These are phyloP conservation scores for Hanseniaspora sp. DNA, from an alignment of 1,139 yeast species.

Conservation along the genomic window DNA sequence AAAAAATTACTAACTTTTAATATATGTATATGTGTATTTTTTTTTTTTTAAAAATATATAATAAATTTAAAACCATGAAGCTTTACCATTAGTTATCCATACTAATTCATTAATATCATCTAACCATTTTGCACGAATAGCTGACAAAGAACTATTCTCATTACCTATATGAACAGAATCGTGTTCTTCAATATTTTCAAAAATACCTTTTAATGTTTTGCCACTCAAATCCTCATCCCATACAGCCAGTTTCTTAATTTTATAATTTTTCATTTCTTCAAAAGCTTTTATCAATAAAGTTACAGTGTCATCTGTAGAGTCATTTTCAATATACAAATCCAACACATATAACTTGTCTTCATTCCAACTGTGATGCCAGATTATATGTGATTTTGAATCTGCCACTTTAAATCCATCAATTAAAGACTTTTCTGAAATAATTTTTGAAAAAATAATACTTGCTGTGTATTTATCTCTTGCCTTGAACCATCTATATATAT, in stretches of 20 bases:
- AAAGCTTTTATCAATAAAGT: conserved; percentile 22
- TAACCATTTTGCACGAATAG: conserved; percentile 26
- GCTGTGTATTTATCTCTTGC: conserved; percentile 34
- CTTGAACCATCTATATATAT: conserved; percentile 36
- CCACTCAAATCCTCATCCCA: conserved; percentile 29
- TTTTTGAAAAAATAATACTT: conserved; percentile 19
- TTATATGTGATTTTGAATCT: conserved; percentile 30
- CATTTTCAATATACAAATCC: conserved; percentile 21
- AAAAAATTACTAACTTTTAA: not conserved
- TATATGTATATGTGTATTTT: no score
- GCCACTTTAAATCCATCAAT: conserved; percentile 30
- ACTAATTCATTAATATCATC: conserved; percentile 19
- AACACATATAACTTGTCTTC: conserved; percentile 30
- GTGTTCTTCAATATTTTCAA: conserved; percentile 18
- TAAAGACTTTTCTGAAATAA: conserved; percentile 14
- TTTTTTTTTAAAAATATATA: conserved; percentile 16
- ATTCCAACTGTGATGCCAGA: conserved; percentile 42
- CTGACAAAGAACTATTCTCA: conserved; percentile 28
- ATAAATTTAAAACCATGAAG: conserved; percentile 27
- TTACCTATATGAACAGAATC: conserved; percentile 22
- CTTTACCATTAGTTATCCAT: conserved; percentile 30
- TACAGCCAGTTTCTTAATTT: conserved; percentile 22
- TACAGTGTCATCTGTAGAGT: conserved; percentile 19
- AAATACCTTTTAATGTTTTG: conserved; percentile 21
- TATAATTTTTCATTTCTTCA: conserved; percentile 21